Base-by-base conservation (phyloP, 257 asterid genomes). In the Verbascum thapsus region DNA sequence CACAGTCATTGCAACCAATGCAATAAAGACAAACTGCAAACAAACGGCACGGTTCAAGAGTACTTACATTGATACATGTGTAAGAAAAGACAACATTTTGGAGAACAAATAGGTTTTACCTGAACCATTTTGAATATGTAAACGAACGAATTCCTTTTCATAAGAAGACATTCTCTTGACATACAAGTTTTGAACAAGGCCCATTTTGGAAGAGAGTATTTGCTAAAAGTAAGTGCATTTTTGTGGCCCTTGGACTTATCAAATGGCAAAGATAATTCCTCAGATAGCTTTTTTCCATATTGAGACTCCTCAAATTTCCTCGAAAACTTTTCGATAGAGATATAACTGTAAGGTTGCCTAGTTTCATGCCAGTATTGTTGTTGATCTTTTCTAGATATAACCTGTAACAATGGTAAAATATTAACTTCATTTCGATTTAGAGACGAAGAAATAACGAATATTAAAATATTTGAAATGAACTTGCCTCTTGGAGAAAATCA, bases 401-500 rank as follows among this genome's bases (percentile, higher is more conserved):
- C 88, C 88, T 82, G 70, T n/a, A 13, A 67, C 53, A 34, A n/a
- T 7, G 18, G 10, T 16, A 48, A 64, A 30, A 50, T 5, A 8
- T 43, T 26, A 41, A 17, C 23, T 17, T 8, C n/a, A n/a, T 18
- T 18, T n/a, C 10, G 17, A 11, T n/a, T 26, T 8, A 39, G 4
- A 20, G 13, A 15, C 35, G 10, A 8, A 12, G 42, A 48, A 35
- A 58, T 18, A 10, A 49, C 38, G 10, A 34, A 6, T 39, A 41
- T 22, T n/a, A 41, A 17, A 3, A 18, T 9, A 1, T 17, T 15
- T 40, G 12, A 19, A 7, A 37, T 66, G 26, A 3, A 55, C 72
- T 70, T 56, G 71, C 87, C 87, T 81, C 87, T 53, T 78, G 87
- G 58, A 81, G 84, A 66, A 75, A 79, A 74, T 75, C 81, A 39